Evolutionary conservation across 371 early-diverging fungal species (phyloP).

Genomic region (Batkoa obscura): DNA sequence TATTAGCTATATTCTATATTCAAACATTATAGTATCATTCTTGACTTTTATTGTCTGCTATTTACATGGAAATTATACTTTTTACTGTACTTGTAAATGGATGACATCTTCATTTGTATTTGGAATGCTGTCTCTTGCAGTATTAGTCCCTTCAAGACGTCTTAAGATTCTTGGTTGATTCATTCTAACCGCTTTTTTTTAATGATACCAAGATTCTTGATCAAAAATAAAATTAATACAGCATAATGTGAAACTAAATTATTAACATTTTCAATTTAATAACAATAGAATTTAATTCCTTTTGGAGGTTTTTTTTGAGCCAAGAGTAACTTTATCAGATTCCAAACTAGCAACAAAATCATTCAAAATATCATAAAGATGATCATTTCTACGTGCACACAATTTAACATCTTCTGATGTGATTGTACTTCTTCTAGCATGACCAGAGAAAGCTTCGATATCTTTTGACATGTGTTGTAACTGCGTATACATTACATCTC

Average conservation of each 20-base stretch:
- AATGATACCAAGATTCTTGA: too few species aligned
- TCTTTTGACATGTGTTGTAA: slow-evolving; percentile 8
- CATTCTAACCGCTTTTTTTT: too few species aligned
- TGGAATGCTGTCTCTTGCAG: slow-evolving; percentile 4
- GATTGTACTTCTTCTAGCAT: neutral
- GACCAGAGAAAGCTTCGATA: neutral
- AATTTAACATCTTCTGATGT: neutral
- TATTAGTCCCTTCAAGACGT: neutral
- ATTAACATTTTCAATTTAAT: neutral
- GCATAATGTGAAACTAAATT: too few species aligned
- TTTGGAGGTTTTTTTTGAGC: too few species aligned
- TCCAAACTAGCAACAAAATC: neutral
- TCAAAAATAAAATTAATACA: too few species aligned
- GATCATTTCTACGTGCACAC: neutral
- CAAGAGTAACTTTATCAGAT: too few species aligned
- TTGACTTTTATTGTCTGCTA: neutral
- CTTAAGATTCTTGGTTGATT: neutral
- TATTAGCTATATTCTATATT: neutral
- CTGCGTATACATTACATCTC: too few species aligned
- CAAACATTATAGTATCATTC: neutral
- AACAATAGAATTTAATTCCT: neutral
- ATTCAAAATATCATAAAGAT: neutral
- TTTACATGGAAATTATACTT: neutral
- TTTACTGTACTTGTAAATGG: slow-evolving; percentile 3
- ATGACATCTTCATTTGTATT: slow-evolving; percentile 1